Conservation (phyloP, 2,329 filamentous ascomycete genomes). For the Balansia obtecta region DNA sequence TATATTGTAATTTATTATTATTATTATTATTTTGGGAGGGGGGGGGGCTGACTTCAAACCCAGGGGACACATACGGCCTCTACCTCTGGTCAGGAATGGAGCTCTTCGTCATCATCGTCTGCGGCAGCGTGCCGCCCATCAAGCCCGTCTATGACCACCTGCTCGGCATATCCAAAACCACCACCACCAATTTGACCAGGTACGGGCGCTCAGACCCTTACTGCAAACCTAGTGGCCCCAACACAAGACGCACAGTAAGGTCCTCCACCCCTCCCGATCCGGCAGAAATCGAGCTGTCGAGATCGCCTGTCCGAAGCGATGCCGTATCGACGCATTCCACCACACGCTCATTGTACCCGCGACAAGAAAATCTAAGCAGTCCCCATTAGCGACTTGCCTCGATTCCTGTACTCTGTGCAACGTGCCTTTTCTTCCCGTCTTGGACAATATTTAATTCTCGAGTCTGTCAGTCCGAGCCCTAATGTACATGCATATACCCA, state of each 20-base stretch:
- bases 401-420: too few species aligned
- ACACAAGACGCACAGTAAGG: background rate
- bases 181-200: background rate
- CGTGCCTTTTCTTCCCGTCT: too few species aligned
- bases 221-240: background rate
- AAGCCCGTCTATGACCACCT: slow-evolving; percentile 5
- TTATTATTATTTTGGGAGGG: too few species aligned
- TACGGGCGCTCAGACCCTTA: background rate
- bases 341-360: background rate
- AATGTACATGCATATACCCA: background rate
- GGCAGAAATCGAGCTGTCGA: background rate
- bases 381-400: too few species aligned
- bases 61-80: slow-evolving; percentile 1
- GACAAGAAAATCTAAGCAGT: background rate
- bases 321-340: background rate
- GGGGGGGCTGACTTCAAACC: too few species aligned
- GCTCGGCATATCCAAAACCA: background rate
- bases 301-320: background rate
- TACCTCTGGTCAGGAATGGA: slow-evolving; percentile 4
- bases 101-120: slow-evolving; percentile 6
- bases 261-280: background rate
- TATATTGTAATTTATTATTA: too few species aligned
- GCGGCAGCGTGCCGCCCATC: slow-evolving; percentile 5
- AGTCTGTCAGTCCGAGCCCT: background rate
- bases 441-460: background rate